Evolutionary conservation across 2,329 filamentous ascomycete species (phyloP), one percentile per base, ranked within the genome.

Genomic region (Neofusicoccum cordaticola): DNA sequence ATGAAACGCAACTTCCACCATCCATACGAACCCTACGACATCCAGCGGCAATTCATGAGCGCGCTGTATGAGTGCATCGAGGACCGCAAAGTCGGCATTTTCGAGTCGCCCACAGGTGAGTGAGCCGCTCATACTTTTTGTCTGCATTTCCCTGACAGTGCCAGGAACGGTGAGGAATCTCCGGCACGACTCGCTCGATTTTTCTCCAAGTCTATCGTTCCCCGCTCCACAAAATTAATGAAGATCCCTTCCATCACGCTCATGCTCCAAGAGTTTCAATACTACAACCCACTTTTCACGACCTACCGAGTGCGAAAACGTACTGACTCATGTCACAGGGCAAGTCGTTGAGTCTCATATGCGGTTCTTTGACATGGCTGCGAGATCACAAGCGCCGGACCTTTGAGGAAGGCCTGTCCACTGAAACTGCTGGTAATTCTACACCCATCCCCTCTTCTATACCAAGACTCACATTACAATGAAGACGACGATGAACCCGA

Each of bases 301-400:
- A 11, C 11, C 3, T 39, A 11, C 8, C 37, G 37, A 39, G 11
- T 39, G 27, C 22, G 3, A 4, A 31, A 7, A 31, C 6, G 6
- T 39, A 27, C 27, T 45, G 11, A 22, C 3, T 12, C 15, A 1
- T 37, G 4, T 22, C 0, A 17, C 67, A 90, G 83, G 93, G 93
- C 50, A 97, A 97, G 84, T 97, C 93, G 1, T 79, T 97, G 50
- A 97, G 93, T 68, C 83, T 97, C 34, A 95, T 97, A 67, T 97
- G 93, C 74, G 90, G 90, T 45, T 89, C 93, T 5, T 77, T 97
- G 71, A 96, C 93, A 2, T 97, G 93, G 93, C 82, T 97, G n/a
- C 88, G 93, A 53, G 86, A 91, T 64, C 86, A 93, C 78, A 94
- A 96, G 75, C 81, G 87, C 77, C 74, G 81, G 71, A 69, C 75